These are phyloP conservation scores for Globisporangium spinosum DNA, from an alignment of 352 stramenopile genomes.

Conservation along the genomic window DNA sequence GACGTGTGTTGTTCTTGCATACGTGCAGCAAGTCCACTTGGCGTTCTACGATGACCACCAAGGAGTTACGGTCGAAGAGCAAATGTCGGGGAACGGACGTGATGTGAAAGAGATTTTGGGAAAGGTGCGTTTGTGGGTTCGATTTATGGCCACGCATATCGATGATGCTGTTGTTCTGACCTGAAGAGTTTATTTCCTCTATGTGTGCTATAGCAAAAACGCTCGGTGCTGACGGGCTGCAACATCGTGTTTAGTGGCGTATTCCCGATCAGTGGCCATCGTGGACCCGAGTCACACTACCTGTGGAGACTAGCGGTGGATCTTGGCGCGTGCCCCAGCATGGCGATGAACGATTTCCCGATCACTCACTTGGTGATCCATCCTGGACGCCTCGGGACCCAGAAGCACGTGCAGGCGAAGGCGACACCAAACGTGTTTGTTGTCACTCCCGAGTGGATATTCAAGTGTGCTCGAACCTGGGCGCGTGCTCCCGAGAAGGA, in stretches of 20 bases:
- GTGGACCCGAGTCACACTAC: conserved; percentile 62
- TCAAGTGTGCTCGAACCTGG: conserved; percentile 77
- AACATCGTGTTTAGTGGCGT: conserved; percentile 82
- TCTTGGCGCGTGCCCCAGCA: conserved; percentile 62
- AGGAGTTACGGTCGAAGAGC: conserved; percentile 55
- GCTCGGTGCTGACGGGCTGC: conserved; percentile 54
- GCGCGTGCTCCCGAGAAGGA: conserved; percentile 50
- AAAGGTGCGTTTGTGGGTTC: conserved; percentile 30
- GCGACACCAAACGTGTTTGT: conserved; percentile 53
- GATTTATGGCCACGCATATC: neutral
- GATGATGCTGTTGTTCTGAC: neutral
- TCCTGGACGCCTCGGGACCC: conserved; percentile 67
- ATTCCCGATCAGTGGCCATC: conserved; percentile 54
- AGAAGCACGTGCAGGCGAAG: conserved; percentile 78
- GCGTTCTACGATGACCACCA: conserved; percentile 57
- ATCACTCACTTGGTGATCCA: conserved; percentile 86
- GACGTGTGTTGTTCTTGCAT: neutral
- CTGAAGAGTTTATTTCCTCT: conserved; percentile 5
- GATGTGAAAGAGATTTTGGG: conserved; percentile 70
- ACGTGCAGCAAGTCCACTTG: conserved; percentile 44
- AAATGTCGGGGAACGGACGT: conserved; percentile 61
- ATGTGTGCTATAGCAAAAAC: conserved; percentile 51
- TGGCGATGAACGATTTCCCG: conserved; percentile 66
- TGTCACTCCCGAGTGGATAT: conserved; percentile 77
- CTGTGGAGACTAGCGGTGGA: conserved; percentile 74